Base-by-base conservation (phyloP, 768 basidiomycete species). In the Lentinula sp. region DNA sequence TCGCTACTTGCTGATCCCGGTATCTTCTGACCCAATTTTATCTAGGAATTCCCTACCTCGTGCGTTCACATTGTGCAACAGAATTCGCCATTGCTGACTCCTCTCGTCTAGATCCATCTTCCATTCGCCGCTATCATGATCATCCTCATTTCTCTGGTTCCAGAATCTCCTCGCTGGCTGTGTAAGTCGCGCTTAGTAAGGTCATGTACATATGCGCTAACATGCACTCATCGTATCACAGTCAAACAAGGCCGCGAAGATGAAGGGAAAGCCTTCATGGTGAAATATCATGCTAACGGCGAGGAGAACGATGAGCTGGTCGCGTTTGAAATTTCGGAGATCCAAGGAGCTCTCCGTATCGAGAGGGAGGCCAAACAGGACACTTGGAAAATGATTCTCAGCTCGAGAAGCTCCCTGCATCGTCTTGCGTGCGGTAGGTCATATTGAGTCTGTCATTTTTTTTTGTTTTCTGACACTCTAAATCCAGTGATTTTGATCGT, bases 281-380 rank as follows among this genome's bases (percentile, higher is more conserved):
- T 43, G 10, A 60, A 49, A 31, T 60, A 60, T 28, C 59, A 60
- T 51, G 59, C 59, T 40, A 60, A 60, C 5, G 59, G 59, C 21
- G 34, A 21, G 15, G 48, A 49, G 16, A 40, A 60, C 16, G 59
- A 60, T 28, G 59, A 60, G 37, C 39, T 60, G 15, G 59, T 51
- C 11, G 46, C 59, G n/a, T 60, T 60, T 18, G 59, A 60, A 50
- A 28, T 50, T 31, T 34, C 59, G 4, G 48, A 60, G 37, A 51
- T 60, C 15, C 49, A 60, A 10, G 59, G 40, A 31, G 59, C 59
- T 11, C 21, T 60, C 5, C 31, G n/a, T 21, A 3, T n/a, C 5
- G 59, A 60, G 49, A 53, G 48, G 50, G 59, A 60, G 37, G 40
- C 50, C 3, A 60, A 60, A 16, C 59, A 60, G 51, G 59, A 60